Conservation (phyloP, 2,329 filamentous ascomycete species). For the Penicillium nordicum region DNA sequence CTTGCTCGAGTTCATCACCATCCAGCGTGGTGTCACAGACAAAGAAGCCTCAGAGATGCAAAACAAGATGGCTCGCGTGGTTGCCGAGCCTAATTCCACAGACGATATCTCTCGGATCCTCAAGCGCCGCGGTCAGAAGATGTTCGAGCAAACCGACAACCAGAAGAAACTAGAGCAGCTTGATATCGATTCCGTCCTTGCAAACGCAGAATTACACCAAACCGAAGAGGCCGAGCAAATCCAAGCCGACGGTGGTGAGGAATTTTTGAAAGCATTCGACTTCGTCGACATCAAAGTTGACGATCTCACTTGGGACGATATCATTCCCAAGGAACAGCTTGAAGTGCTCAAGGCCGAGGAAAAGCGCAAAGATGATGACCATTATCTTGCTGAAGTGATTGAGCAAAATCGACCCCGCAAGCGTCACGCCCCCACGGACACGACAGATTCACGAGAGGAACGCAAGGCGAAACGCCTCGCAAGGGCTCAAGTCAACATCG, state of each 20-base stretch:
- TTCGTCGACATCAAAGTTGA: slow-evolving; percentile 96
- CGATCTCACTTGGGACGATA: slow-evolving; percentile 94
- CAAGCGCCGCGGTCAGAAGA: slow-evolving; percentile 96
- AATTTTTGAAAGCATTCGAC: slow-evolving; percentile 84
- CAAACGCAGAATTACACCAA: slow-evolving; percentile 95
- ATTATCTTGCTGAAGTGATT: slow-evolving; percentile 75
- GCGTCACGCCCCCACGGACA: slow-evolving; percentile 59
- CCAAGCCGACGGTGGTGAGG: slow-evolving; percentile 92
- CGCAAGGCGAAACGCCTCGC: slow-evolving; percentile 68
- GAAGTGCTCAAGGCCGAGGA: slow-evolving; percentile 87
- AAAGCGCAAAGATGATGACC: slow-evolving; percentile 75
- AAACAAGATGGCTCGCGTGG: slow-evolving; percentile 67
- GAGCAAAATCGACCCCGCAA: slow-evolving; percentile 82
- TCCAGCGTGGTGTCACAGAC: slow-evolving; percentile 93
- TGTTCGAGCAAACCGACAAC: slow-evolving; percentile 97
- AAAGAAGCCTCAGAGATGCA: slow-evolving; percentile 83
- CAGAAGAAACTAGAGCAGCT: slow-evolving; percentile 95
- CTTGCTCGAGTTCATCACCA: slow-evolving; percentile 93
- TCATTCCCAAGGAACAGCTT: slow-evolving; percentile 90
- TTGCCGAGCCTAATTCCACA: slow-evolving; percentile 78
- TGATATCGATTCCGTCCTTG: slow-evolving; percentile 94
- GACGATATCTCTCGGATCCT: slow-evolving; percentile 96
- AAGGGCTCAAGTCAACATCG: slow-evolving; percentile 60
- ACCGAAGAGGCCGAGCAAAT: slow-evolving; percentile 93
- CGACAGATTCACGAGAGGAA: slow-evolving; percentile 55